Base-by-base conservation (phyloP, 441 rosid species). In the Syzygium malaccense region DNA sequence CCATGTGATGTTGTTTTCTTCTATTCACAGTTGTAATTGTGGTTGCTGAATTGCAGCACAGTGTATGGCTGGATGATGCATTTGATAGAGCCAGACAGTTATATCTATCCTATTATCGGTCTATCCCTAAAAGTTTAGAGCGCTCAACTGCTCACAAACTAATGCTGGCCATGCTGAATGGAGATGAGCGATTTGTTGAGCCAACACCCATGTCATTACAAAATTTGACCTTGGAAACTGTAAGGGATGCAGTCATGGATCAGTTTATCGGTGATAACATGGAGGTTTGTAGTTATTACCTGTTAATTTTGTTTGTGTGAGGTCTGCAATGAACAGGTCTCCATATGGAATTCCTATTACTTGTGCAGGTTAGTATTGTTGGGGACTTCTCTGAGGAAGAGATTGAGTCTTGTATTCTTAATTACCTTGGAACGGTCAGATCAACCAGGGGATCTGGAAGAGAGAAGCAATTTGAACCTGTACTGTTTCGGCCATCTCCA, bases 41-140 rank as follows among this genome's bases (percentile, higher is more conserved):
- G 85, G 87, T 89, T 93, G 84, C 88, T 93, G 91, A 90, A 85
- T 92, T 92, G 93, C 99, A 98, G 99, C 98, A 95, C 93, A 97
- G 99, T 89, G 98, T 98, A 91, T 98, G 99, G 99, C 93, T 97
- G 86, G 99, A 98, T 51, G 99, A 98, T 94, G 99, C 99, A 89
- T 98, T 98, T 92, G 99, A 98, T 91, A 93, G 99, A 93, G 99
- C 99, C 88, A 94, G 97, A 89, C 99, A 97, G 87, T 91, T 98
- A 80, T 98, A 98, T 91, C 93, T 97, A 90, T 98, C 99, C 48
- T 97, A 96, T 92, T 98, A 94, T 86, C 98, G 98, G 32, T 98
- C 99, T 88, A 97, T 98, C 91, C 99, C 99, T 62, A 98, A 98
- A 94, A 97, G 99, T 94, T 92, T 98, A 93, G 99, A 98, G 93